phyloP scores from a whole-genome alignment of 306 rosid genomes.

The Alnus glutinosa region DNA sequence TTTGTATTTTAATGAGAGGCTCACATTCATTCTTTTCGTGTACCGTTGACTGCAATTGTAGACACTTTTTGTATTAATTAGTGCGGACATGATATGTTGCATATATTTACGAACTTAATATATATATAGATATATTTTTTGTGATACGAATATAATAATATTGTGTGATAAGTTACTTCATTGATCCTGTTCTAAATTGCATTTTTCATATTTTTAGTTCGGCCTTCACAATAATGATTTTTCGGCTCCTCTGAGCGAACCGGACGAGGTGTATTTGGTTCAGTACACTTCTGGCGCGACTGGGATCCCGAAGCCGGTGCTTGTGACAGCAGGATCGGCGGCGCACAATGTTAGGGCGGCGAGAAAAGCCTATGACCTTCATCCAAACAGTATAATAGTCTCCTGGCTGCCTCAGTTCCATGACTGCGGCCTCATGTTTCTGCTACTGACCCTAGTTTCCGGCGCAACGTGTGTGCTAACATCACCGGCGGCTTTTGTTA shows the following conservation, averaged over 20 bases:
- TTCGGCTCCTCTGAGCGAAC: not conserved
- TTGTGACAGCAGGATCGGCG: slow-evolving; percentile 70
- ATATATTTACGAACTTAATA: no score
- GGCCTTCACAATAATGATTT: no score
- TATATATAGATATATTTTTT: no score
- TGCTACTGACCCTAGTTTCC: slow-evolving; percentile 57
- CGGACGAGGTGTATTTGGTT: slow-evolving; percentile 56
- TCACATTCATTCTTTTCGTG: no score
- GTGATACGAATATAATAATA: no score
- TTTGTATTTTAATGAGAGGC: no score
- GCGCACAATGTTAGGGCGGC: slow-evolving; percentile 74
- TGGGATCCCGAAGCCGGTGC: slow-evolving; percentile 72
- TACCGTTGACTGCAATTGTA: no score
- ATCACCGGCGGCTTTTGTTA: slow-evolving; percentile 55
- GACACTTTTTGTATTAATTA: no score
- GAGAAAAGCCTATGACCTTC: slow-evolving; percentile 73
- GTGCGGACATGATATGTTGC: no score
- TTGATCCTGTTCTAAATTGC: no score
- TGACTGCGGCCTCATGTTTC: slow-evolving; percentile 85
- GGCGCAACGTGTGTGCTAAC: slow-evolving; percentile 70
- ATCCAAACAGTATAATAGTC: slow-evolving; percentile 59
- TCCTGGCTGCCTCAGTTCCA: slow-evolving; percentile 93
- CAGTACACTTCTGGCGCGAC: slow-evolving; percentile 90
- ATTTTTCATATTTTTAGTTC: no score
- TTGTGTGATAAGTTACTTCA: no score